Evolutionary conservation across 495 filamentous ascomycete species (phyloP).

Genomic region (Bacidia gigantensis): DNA sequence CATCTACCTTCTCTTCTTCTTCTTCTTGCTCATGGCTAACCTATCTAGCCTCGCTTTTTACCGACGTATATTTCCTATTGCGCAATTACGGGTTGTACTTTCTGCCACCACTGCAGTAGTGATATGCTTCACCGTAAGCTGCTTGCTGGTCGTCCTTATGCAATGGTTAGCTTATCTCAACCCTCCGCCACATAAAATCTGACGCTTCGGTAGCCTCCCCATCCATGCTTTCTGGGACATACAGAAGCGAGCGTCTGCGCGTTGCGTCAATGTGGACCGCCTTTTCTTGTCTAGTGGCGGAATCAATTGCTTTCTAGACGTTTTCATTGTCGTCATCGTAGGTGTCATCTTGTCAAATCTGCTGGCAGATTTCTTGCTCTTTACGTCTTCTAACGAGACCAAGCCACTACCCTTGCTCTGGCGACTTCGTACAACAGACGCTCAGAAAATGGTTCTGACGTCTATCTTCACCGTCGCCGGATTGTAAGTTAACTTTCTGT

Average conservation of each 20-base stretch:
- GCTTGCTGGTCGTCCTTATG: slow-evolving; percentile 2
- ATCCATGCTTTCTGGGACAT: slow-evolving; percentile 11
- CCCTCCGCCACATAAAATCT: background rate
- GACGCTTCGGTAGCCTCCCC: slow-evolving; percentile 3
- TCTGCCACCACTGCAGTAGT: slow-evolving; percentile 4
- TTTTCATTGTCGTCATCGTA: slow-evolving; percentile 9
- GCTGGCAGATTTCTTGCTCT: too few relatives aligned
- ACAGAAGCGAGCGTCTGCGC: background rate
- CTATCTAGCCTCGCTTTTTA: slow-evolving; percentile 14
- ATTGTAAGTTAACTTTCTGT: slow-evolving; percentile 6
- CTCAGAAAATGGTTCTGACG: slow-evolving; percentile 13
- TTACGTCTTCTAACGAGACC: background rate
- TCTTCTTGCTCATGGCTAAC: too few relatives aligned
- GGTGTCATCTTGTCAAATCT: background rate
- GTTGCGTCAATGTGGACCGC: slow-evolving; percentile 6
- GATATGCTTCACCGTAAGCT: background rate
- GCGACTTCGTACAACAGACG: slow-evolving; percentile 8
- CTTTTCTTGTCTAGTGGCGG: slow-evolving; percentile 8
- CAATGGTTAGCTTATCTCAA: slow-evolving; percentile 6
- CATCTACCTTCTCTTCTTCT: background rate
- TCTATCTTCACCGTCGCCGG: slow-evolving; percentile 10
- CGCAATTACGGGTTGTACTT: slow-evolving; percentile 4
- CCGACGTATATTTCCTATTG: slow-evolving; percentile 11
- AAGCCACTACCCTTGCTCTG: slow-evolving; percentile 16
- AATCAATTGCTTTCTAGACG: slow-evolving; percentile 10